These are phyloP conservation scores for Diaporthe vexans DNA, from an alignment of 2,329 filamentous ascomycete genomes.

Conservation along the genomic window DNA sequence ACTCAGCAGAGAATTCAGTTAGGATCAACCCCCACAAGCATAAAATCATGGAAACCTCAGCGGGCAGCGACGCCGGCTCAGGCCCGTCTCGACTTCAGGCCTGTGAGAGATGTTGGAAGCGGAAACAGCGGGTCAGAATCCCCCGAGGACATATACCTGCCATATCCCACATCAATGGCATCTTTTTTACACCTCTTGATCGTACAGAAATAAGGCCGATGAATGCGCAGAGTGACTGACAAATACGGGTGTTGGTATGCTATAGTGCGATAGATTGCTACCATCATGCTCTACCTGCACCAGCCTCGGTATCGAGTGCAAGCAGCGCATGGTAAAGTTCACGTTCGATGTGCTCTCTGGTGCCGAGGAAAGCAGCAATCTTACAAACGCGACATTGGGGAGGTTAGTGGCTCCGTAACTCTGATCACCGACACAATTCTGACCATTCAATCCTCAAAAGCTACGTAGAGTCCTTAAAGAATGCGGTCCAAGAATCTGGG, in stretches of 20 bases:
- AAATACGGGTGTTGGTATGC: too few species aligned
- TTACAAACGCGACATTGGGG: background rate
- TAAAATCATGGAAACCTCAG: background rate
- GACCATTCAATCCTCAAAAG: background rate
- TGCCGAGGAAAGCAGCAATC: background rate
- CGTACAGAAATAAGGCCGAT: too few species aligned
- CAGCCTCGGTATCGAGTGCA: background rate
- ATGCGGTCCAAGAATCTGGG: background rate
- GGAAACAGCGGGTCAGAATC: conserved; percentile 9
- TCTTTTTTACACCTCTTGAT: too few species aligned
- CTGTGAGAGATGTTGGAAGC: conserved; percentile 20
- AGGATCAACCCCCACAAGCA: background rate
- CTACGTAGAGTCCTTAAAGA: conserved; percentile 6
- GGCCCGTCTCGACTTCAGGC: background rate
- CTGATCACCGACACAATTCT: background rate
- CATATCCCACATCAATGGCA: too few species aligned
- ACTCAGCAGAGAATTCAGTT: too few species aligned
- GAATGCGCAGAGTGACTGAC: too few species aligned
- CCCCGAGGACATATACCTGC: background rate
- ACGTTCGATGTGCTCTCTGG: background rate
- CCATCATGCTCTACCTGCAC: conserved; percentile 14
- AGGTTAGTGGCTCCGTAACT: background rate
- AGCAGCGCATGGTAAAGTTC: background rate
- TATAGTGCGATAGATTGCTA: conserved; percentile 9
- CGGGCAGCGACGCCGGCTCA: background rate